A percentile compares a stretch with the other conserved stretches of the same genome.
These are phyloP conservation scores for Pleurotus citrinopileatus DNA, from an alignment of 768 basidiomycete species.

Conservation along the genomic window DNA sequence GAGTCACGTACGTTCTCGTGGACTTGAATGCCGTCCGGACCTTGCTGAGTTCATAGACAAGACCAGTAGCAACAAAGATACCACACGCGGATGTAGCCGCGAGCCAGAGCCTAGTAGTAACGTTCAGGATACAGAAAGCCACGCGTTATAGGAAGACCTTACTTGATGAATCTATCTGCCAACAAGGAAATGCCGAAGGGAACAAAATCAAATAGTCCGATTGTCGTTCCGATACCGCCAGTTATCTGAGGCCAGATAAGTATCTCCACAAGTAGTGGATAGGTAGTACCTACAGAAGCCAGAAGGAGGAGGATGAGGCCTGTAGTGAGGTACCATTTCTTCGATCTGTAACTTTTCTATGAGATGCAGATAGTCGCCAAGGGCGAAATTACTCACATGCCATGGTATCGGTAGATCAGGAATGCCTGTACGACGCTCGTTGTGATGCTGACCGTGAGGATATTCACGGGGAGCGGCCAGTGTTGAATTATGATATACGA, in stretches of 20 bases:
- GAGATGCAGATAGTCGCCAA: background rate
- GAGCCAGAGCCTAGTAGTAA: background rate
- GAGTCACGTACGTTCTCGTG: constrained; percentile 1
- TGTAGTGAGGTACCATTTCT: background rate
- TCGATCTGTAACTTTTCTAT: background rate
- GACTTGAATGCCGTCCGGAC: constrained; percentile 7
- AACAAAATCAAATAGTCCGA: constrained; percentile 5
- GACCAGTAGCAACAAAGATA: background rate
- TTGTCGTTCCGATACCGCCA: constrained; percentile 4
- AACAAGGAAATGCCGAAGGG: background rate
- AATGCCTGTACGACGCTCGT: constrained; percentile 3
- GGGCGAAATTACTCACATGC: background rate
- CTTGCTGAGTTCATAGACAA: constrained; percentile 2
- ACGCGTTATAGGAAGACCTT: background rate
- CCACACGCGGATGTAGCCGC: background rate
- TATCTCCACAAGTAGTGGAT: background rate
- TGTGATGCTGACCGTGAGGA: constrained; percentile 6
- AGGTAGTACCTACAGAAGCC: background rate
- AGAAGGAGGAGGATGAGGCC: background rate
- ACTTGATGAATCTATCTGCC: background rate
- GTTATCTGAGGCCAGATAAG: background rate
- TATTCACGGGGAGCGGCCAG: constrained; percentile 3
- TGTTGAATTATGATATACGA: background rate
- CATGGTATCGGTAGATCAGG: constrained; percentile 3
- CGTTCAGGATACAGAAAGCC: too few species aligned